Evolutionary conservation across 176 grass and related monocot species (phyloP), one percentile per base, ranked within the genome.

Genomic region (Poa pratensis): DNA sequence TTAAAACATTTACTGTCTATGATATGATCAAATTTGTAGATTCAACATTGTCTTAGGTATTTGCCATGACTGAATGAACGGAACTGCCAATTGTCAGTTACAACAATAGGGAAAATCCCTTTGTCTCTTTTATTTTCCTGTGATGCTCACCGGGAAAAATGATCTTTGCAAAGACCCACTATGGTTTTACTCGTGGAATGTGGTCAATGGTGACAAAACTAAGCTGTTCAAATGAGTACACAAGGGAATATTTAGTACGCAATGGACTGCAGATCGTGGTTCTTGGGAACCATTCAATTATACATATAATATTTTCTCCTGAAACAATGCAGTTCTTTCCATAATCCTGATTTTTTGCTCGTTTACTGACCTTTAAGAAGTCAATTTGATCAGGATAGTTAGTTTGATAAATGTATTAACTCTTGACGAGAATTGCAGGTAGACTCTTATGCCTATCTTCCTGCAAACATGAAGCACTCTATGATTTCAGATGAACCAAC

Each of bases 381-480:
- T 77, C 75, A 30, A 62, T 20, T 9, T 20, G 11, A 70, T n/a
- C 26, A 18, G 65, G 16, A 73, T 53, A n/a, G 67, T 46, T 78
- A 46, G n/a, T 50, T 82, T 82, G 69, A 52, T 73, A 60, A 65
- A 40, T 80, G 22, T 65, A 15, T 79, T 43, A 16, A 62, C 63
- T 65, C 20, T 79, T 45, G 28, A 63, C 63, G 43, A 26, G 55
- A 40, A 68, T 24, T 92, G 80, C 80, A 98, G 96, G 96, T 94
- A 60, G 96, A 98, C 52, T 93, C 89, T 52, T 98, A 95, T 95
- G 96, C 87, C 9, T 98, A 98, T 98, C 72, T 98, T 73, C 93
- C 96, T 71, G 77, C 93, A 69, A 98, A 95, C 71, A 81, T 80
- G 66, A 83, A 92, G 27, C 96, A 98, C 79, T 81, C 72, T 64